A percentile compares a stretch with the other conserved stretches of the same genome.
phyloP scores from a whole-genome alignment of 306 rosid genomes.

The Glycine soja region DNA sequence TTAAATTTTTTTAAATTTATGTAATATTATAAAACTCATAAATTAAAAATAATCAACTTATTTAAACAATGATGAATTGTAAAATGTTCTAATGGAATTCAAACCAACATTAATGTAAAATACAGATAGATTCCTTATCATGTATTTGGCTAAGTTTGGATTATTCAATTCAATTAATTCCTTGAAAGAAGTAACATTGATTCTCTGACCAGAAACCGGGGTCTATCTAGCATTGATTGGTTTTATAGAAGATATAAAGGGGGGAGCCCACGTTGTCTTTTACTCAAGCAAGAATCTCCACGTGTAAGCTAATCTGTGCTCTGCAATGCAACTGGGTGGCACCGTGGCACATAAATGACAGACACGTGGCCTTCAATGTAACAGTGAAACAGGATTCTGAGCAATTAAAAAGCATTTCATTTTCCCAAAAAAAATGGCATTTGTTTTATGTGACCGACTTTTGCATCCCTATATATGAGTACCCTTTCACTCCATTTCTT shows the following conservation, averaged over 20 bases:
- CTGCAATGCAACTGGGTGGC: neutral
- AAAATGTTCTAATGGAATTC: too few relatives aligned
- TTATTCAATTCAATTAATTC: too few relatives aligned
- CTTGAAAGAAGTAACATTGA: neutral
- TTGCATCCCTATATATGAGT: neutral
- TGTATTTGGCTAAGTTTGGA: too few relatives aligned
- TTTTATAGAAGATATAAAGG: neutral
- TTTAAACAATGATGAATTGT: too few relatives aligned
- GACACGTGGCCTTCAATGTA: neutral
- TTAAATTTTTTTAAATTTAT: too few relatives aligned
- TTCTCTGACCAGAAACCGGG: neutral
- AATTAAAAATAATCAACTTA: too few relatives aligned
- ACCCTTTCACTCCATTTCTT: neutral
- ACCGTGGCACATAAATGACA: neutral
- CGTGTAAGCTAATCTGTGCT: neutral
- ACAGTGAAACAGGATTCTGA: neutral
- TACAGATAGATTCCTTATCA: too few relatives aligned
- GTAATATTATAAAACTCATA: too few relatives aligned
- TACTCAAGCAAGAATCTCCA: neutral
- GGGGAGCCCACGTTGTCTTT: neutral
- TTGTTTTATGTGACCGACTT: neutral
- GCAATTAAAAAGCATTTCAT: neutral
- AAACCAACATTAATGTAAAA: too few relatives aligned
- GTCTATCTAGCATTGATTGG: neutral
- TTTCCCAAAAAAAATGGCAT: neutral